A percentile compares a stretch with the other conserved stretches of the same genome.
Evolutionary conservation across 768 basidiomycete genomes (phyloP).

Genomic region (Lenzites betulinus): DNA sequence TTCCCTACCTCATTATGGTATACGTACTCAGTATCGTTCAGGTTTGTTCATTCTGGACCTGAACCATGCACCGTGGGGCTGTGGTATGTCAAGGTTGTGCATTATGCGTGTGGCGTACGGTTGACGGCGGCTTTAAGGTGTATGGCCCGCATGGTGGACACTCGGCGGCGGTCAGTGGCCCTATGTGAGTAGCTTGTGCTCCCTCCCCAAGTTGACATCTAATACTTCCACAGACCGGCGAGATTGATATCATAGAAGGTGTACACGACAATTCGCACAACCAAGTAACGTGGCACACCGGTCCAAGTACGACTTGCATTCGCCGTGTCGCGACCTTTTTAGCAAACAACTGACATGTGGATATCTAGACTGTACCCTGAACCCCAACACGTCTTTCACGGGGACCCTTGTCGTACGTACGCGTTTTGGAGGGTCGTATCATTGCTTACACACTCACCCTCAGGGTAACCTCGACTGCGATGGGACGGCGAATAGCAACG

Average conservation of each 20-base stretch:
- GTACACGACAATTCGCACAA: slow-evolving; percentile 86
- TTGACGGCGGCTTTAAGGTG: slow-evolving; percentile 42
- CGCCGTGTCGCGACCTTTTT: background rate
- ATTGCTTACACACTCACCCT: slow-evolving; percentile 12
- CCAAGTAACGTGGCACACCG: slow-evolving; percentile 82
- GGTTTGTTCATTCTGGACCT: slow-evolving; percentile 83
- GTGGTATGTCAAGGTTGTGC: slow-evolving; percentile 54
- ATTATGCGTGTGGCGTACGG: background rate
- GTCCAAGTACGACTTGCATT: slow-evolving; percentile 47
- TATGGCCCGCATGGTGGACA: slow-evolving; percentile 87
- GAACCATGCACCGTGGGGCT: slow-evolving; percentile 85
- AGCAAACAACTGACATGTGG: background rate
- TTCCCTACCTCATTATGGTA: background rate
- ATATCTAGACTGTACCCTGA: slow-evolving; percentile 56
- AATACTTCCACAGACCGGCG: slow-evolving; percentile 52
- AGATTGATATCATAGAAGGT: slow-evolving; percentile 84
- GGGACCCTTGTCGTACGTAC: slow-evolving; percentile 61
- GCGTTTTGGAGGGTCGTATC: background rate
- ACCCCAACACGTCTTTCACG: slow-evolving; percentile 56
- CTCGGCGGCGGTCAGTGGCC: slow-evolving; percentile 66
- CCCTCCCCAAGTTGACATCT: slow-evolving; percentile 6
- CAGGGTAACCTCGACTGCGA: slow-evolving; percentile 50
- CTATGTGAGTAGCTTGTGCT: slow-evolving; percentile 43
- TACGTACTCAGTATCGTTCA: background rate
- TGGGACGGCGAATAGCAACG: slow-evolving; percentile 53